phyloP scores from a whole-genome alignment of 1,284 basidiomycete species.

The Cerioporus squamosus region DNA sequence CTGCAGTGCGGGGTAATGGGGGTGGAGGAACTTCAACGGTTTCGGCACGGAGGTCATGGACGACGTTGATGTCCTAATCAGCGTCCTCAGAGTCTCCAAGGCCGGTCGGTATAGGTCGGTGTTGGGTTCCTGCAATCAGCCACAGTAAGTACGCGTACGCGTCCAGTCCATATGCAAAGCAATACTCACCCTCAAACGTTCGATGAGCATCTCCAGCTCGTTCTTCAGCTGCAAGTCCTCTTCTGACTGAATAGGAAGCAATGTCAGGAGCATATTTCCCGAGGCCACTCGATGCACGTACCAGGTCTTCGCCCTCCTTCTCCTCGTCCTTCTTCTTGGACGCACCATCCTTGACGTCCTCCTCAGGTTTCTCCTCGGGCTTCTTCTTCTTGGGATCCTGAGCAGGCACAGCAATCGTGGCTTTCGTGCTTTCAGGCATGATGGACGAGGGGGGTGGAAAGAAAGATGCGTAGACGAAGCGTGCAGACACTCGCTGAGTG shows the following conservation, averaged over 20 bases:
- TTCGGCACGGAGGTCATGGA: slow-evolving; percentile 99
- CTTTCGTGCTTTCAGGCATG: slow-evolving; percentile 64
- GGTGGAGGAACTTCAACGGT: slow-evolving; percentile 97
- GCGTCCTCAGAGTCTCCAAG: slow-evolving; percentile 90
- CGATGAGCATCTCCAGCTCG: slow-evolving; percentile 97
- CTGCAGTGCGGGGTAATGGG: slow-evolving; percentile 92
- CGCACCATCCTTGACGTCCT: slow-evolving; percentile 29
- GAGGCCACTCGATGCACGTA: too few relatives aligned
- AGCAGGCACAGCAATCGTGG: slow-evolving; percentile 62
- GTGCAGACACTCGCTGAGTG: slow-evolving; percentile 9
- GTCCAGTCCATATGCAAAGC: not conserved
- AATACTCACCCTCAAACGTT: slow-evolving; percentile 81
- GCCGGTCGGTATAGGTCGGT: slow-evolving; percentile 87
- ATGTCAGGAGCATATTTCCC: too few relatives aligned
- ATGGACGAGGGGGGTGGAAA: slow-evolving; percentile 5
- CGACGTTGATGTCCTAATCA: slow-evolving; percentile 96
- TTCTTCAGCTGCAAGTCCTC: slow-evolving; percentile 95
- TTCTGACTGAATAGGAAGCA: slow-evolving; percentile 68
- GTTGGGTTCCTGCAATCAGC: slow-evolving; percentile 77
- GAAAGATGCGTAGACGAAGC: slow-evolving; percentile 7
- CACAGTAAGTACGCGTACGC: slow-evolving; percentile 12
- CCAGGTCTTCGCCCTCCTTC: slow-evolving; percentile 74
- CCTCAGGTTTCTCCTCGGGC: slow-evolving; percentile 47
- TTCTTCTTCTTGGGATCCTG: slow-evolving; percentile 79
- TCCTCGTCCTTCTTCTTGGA: slow-evolving; percentile 54